Base-by-base conservation (phyloP, 768 basidiomycete genomes). In the Tulasnella sp. region DNA sequence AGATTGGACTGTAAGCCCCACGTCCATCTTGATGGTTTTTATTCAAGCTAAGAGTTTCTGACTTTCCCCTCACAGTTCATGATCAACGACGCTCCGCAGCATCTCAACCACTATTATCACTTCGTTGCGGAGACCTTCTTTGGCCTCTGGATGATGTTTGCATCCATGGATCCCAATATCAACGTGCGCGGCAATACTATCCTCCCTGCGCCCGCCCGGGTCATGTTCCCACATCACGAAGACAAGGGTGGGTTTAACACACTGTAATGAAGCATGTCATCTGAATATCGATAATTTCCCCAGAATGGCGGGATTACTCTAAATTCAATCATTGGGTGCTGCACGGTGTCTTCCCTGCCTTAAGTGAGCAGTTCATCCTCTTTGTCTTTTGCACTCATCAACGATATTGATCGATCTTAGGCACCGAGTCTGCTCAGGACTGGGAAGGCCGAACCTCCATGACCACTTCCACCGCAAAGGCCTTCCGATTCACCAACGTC, bases 61-160 rank as follows among this genome's bases (percentile, higher is more conserved):
- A 79, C 15, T 78, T 90, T 41, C 80, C 41, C 9, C 75, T 85
- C 84, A 24, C 26, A 90, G 81, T 88, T 86, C 73, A 75, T 92
- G 8, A 76, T 85, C 32, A 93, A 93, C 66, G 93, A 95, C 61
- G 82, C 86, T 4, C 78, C 81, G 17, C 91, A 96, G 76, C 82
- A 85, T 88, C 67, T 58, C 82, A 74, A 50, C 58, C 58, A 59
- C 17, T 59, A 59, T 10, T 59, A 59, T 19, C 58, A 59, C 32
- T 59, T n/a, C 11, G 38, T 51, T 42, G 58, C 21, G 5, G 73
- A 74, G 56, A 65, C 71, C 4, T 65, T 73, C 24, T 78, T 90
- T 30, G 80, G 88, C 4, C 75, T 95, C 32, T 87, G 85, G 84
- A 78, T 86, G 45, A 81, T 80, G 0, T 86, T 91, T 70, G 81